phyloP scores from a whole-genome alignment of 2,329 filamentous ascomycete genomes.

The Neocucurbitaria cava region DNA sequence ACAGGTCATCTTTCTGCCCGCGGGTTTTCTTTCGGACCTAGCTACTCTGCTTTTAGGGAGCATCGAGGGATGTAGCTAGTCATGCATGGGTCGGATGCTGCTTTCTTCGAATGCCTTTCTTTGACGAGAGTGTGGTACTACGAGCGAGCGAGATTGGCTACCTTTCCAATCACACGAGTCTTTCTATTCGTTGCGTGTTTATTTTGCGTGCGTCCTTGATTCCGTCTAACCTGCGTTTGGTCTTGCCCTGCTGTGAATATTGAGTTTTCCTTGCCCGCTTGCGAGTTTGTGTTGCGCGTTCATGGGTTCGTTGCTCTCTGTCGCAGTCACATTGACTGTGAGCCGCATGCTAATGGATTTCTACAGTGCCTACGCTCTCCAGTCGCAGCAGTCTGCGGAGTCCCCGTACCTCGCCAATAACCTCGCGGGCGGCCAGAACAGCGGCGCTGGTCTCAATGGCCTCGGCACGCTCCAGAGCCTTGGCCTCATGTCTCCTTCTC shows the following conservation, averaged over 20 bases:
- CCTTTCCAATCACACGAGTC: slow-evolving; percentile 45
- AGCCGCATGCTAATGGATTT: background rate
- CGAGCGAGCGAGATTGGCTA: slow-evolving; percentile 45
- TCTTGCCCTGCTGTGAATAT: background rate
- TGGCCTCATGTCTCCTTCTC: background rate
- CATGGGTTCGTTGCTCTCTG: slow-evolving; percentile 1
- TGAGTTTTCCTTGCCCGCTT: background rate
- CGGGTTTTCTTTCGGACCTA: slow-evolving; percentile 41
- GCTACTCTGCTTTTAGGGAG: slow-evolving; percentile 36
- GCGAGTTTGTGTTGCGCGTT: slow-evolving; percentile 3
- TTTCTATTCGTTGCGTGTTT: slow-evolving; percentile 39
- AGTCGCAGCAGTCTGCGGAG: slow-evolving; percentile 12
- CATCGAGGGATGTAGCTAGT: slow-evolving; percentile 46
- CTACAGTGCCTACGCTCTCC: slow-evolving; percentile 1
- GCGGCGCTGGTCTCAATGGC: slow-evolving; percentile 14
- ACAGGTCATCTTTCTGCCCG: slow-evolving; percentile 44
- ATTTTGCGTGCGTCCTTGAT: slow-evolving; percentile 21
- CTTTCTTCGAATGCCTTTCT: slow-evolving; percentile 44
- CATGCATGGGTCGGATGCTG: slow-evolving; percentile 39
- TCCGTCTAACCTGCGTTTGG: slow-evolving; percentile 24
- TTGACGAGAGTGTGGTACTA: slow-evolving; percentile 32
- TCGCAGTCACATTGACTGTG: background rate
- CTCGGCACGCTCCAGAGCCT: slow-evolving; percentile 5
- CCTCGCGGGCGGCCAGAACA: slow-evolving; percentile 12
- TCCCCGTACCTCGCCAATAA: slow-evolving; percentile 6